Conservation (phyloP, 148 eudicot species). For the Bassia scoparia region DNA sequence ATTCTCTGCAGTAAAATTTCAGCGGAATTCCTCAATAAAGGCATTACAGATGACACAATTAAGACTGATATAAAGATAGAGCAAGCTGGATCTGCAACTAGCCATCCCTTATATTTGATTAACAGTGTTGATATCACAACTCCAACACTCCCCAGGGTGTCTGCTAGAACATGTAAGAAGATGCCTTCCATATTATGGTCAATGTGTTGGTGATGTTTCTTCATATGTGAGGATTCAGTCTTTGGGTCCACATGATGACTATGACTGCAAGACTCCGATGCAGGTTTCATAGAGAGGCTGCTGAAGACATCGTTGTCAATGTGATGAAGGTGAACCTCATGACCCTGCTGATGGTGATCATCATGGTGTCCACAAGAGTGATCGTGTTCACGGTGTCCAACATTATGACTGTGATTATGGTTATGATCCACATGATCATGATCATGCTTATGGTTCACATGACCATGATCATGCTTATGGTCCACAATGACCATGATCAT, state of each 20-base stretch:
- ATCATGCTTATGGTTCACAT: conserved; percentile 21
- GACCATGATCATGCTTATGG: conserved; percentile 19
- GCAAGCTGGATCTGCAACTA: conserved; percentile 90
- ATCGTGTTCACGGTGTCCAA: conserved; percentile 13
- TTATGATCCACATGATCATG: conserved; percentile 28
- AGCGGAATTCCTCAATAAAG: conserved; percentile 82
- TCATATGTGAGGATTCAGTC: conserved; percentile 18
- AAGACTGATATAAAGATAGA: conserved; percentile 86
- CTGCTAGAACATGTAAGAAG: conserved; percentile 93
- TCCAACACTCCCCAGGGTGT: conserved; percentile 97
- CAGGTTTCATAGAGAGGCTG: conserved; percentile 12
- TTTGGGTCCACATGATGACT: conserved; percentile 27
- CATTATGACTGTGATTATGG: conserved; percentile 22
- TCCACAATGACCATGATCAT: conserved; percentile 22
- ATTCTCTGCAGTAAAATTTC: conserved; percentile 85
- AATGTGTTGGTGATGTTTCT: conserved; percentile 55
- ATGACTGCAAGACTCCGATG: conserved; percentile 30
- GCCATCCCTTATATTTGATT: conserved; percentile 92
- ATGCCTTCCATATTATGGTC: conserved; percentile 99
- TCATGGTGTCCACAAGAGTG: conserved; percentile 16
- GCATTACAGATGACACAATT: conserved; percentile 84
- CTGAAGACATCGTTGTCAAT: conserved; percentile 13
- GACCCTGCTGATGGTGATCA: conserved; percentile 2
- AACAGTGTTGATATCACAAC: conserved; percentile 86
- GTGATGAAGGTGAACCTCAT: conserved; percentile 26